Evolutionary conservation across 1,284 basidiomycete genomes (phyloP).

Genomic region (Apiotrichum brassicae): DNA sequence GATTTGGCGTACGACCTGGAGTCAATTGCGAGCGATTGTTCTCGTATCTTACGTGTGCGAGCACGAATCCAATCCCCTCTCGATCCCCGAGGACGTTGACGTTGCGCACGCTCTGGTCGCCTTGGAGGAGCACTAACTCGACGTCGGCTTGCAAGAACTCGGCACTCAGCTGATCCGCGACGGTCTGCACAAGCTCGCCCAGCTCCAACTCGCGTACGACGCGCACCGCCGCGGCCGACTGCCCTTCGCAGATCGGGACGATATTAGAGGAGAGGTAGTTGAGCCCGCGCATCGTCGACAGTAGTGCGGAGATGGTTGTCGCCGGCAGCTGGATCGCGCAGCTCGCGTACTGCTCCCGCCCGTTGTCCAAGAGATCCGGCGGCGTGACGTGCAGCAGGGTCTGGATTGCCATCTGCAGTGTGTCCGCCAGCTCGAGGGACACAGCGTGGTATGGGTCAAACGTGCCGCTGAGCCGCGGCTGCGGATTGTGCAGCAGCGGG

Average conservation of each 20-base stretch:
- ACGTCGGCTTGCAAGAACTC: slow-evolving; percentile 73
- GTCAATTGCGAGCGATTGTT: not conserved
- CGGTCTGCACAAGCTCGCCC: slow-evolving; percentile 64
- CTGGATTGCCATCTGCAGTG: slow-evolving; percentile 77
- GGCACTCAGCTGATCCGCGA: slow-evolving; percentile 77
- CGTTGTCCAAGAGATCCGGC: slow-evolving; percentile 79
- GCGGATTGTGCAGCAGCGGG: slow-evolving; percentile 27
- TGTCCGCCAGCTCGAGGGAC: slow-evolving; percentile 71
- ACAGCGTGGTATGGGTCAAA: slow-evolving; percentile 22
- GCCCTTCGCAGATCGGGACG: slow-evolving; percentile 29
- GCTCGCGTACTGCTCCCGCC: slow-evolving; percentile 81
- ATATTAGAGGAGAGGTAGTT: slow-evolving; percentile 81
- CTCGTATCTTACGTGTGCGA: slow-evolving; percentile 65
- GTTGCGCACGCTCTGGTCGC: slow-evolving; percentile 75
- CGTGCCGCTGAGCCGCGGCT: slow-evolving; percentile 5
- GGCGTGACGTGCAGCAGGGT: slow-evolving; percentile 81
- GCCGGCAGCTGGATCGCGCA: slow-evolving; percentile 78
- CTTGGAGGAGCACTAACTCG: slow-evolving; percentile 81
- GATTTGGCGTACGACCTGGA: slow-evolving; percentile 75
- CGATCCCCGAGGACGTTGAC: slow-evolving; percentile 78
- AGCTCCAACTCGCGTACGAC: slow-evolving; percentile 54
- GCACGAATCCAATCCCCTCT: slow-evolving; percentile 67
- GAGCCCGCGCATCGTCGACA: slow-evolving; percentile 81
- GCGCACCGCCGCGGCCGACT: not conserved
- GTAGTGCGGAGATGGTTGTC: slow-evolving; percentile 74